Base-by-base conservation (phyloP, 768 basidiomycete genomes). In the Boletus vermiculosoides region DNA sequence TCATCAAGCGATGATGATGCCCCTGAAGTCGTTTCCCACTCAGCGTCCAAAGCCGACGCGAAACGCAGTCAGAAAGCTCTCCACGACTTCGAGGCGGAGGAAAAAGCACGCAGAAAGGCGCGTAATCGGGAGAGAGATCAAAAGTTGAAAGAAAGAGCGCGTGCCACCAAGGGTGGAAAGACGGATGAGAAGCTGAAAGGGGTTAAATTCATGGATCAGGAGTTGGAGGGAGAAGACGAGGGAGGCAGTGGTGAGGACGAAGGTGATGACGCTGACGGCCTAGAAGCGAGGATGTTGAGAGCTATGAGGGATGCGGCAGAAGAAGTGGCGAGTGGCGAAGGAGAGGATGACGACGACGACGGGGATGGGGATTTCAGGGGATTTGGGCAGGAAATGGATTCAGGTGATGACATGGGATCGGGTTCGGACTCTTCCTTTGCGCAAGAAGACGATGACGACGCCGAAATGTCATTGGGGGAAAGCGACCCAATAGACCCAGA, bases 11-110 rank as follows among this genome's bases (percentile, higher is more conserved):
- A 75, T 45, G 78, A 78, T 49, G 76, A 83, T 1, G 75, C 76
- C 1, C 84, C 84, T 1, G 83, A 84, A 59, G 64, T 79, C 0
- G 63, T 85, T 18, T 72, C 81, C 0, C 78, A 80, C n/a, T 71
- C 72, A 0, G 64, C 74, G 5, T 79, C 82, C 25, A 84, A 79
- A 63, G 74, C 75, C 23, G 60, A 70, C 13, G 76, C 69, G 9
- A 71, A 75, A 56, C 73, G 70, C 40, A 68, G 70, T 47, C 69
- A 76, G 28, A 70, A 71, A n/a, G 72, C 72, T 5, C 59, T 79
- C 0, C 68, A 69, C 55, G 65, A 74, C 49, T 76, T 75, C 22
- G 68, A 76, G 36, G 68, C 62, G 9, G 71, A 66, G 8, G 76
- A 76, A 63, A 76, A 75, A 41, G 74, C 70, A 41, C 80, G 75